Percentiles rank a stretch among this genome's conserved stretches.
These are phyloP conservation scores for Halophytophthora polymorphica DNA, from an alignment of 352 stramenopile genomes.

Conservation along the genomic window DNA sequence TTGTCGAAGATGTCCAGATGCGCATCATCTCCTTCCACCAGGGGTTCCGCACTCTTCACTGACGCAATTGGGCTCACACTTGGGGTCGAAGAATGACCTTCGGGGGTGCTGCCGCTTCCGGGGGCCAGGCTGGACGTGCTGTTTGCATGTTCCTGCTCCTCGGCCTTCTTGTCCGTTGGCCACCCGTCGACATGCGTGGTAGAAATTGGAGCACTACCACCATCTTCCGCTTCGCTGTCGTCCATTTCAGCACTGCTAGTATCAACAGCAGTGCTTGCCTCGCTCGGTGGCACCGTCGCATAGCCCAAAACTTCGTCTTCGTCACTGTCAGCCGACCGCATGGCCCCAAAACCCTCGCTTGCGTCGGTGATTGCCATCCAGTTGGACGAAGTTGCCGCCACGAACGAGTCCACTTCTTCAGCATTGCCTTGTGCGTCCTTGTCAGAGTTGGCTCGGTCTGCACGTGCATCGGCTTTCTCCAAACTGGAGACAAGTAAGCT, in stretches of 20 bases:
- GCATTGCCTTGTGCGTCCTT: not conserved
- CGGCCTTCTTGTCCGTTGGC: too few species aligned
- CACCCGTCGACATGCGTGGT: too few species aligned
- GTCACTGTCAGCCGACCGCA: constrained; percentile 8
- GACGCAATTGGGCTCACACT: not conserved
- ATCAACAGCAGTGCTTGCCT: too few species aligned
- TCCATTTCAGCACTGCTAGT: too few species aligned
- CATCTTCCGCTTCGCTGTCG: too few species aligned
- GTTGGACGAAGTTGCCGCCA: constrained; percentile 18
- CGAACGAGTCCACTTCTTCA: constrained; percentile 4
- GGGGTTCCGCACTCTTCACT: not conserved
- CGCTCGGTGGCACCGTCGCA: not conserved
- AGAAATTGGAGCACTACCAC: too few species aligned
- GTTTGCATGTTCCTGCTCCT: not conserved
- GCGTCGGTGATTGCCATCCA: constrained; percentile 20
- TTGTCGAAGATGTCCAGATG: constrained; percentile 33
- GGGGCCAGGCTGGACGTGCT: not conserved
- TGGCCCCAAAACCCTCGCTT: constrained; percentile 2
- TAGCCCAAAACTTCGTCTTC: constrained; percentile 10
- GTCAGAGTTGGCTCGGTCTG: not conserved
- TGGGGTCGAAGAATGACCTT: not conserved
- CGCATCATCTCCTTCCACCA: constrained; percentile 9
- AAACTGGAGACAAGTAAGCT: constrained; percentile 1
- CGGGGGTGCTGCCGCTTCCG: too few species aligned
- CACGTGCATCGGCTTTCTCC: not conserved